Percentiles rank a stretch among this genome's conserved stretches.
Evolutionary conservation across 2,329 filamentous ascomycete genomes (phyloP).

Genomic region (Cladosporium sp.): DNA sequence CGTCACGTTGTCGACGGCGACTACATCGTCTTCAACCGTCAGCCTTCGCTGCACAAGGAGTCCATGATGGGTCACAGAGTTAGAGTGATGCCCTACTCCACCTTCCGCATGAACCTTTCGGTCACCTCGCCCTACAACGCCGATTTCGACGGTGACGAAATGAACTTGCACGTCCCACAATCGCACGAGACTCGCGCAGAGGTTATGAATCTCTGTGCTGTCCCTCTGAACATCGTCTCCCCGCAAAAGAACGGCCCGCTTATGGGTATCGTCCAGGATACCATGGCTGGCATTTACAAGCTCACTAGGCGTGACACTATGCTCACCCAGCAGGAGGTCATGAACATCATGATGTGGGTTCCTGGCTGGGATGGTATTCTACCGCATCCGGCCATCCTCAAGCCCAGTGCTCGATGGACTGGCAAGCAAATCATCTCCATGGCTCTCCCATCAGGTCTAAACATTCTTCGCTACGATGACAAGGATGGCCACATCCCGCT

Average conservation of each 20-base stretch:
- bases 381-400: slow-evolving; percentile 87
- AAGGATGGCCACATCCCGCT: slow-evolving; percentile 27
- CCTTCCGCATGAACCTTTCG: slow-evolving; percentile 93
- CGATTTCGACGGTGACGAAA: slow-evolving; percentile 99
- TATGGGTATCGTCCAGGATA: slow-evolving; percentile 99
- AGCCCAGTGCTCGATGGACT: slow-evolving; percentile 89
- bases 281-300: slow-evolving; percentile 94
- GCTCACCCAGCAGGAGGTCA: slow-evolving; percentile 82
- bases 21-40: slow-evolving; percentile 99
- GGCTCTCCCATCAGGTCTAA: slow-evolving; percentile 83
- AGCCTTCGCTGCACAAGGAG: slow-evolving; percentile 97
- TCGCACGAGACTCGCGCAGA: slow-evolving; percentile 95
- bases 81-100: slow-evolving; percentile 97
- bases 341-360: slow-evolving; percentile 97
- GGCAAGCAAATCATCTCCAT: slow-evolving; percentile 97
- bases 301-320: slow-evolving; percentile 90
- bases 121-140: slow-evolving; percentile 99
- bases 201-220: slow-evolving; percentile 89
- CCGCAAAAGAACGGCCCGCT: slow-evolving; percentile 93
- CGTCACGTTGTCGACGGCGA: slow-evolving; percentile 93
- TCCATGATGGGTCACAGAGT: slow-evolving; percentile 99
- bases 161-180: slow-evolving; percentile 99
- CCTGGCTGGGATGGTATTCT: slow-evolving; percentile 96
- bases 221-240: slow-evolving; percentile 97
- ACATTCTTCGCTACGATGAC: slow-evolving; percentile 56